These are phyloP conservation scores for Amoeboaphelidium occidentale DNA, from an alignment of 371 early-diverging fungal species.

Conservation along the genomic window DNA sequence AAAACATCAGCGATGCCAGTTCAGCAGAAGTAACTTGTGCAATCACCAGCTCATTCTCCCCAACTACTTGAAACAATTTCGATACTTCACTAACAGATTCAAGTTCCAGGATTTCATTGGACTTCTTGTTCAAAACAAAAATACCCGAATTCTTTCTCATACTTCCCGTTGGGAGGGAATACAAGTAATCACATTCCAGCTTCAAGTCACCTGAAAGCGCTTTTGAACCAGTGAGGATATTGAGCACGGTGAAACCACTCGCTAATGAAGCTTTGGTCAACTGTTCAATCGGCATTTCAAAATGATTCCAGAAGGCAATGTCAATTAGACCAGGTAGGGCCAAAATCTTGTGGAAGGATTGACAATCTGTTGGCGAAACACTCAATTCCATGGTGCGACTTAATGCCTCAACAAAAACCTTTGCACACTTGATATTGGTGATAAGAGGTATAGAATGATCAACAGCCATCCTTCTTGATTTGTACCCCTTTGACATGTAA, in stretches of 20 bases:
- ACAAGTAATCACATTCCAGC: too few relatives aligned
- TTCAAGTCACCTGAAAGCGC: too few relatives aligned
- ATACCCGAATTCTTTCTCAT: too few relatives aligned
- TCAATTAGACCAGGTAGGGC: neutral
- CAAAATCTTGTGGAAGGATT: neutral
- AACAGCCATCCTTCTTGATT: constrained; percentile 57
- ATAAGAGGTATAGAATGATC: constrained; percentile 65
- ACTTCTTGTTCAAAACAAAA: too few relatives aligned
- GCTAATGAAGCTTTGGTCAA: neutral
- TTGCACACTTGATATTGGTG: constrained; percentile 55
- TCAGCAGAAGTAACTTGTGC: too few relatives aligned
- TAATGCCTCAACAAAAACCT: constrained; percentile 49
- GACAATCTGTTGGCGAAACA: neutral
- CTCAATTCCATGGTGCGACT: neutral
- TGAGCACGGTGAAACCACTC: neutral
- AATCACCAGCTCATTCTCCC: too few relatives aligned
- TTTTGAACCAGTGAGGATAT: too few relatives aligned
- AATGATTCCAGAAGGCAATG: neutral
- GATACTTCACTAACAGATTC: too few relatives aligned
- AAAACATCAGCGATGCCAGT: too few relatives aligned
- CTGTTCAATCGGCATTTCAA: neutral
- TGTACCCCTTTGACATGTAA: constrained; percentile 79
- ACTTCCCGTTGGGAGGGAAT: too few relatives aligned
- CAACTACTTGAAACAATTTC: too few relatives aligned
- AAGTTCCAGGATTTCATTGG: too few relatives aligned